Evolutionary conservation across 2,329 filamentous ascomycete genomes (phyloP), one percentile per base, ranked within the genome.

Genomic region (Aspergillus unguis): DNA sequence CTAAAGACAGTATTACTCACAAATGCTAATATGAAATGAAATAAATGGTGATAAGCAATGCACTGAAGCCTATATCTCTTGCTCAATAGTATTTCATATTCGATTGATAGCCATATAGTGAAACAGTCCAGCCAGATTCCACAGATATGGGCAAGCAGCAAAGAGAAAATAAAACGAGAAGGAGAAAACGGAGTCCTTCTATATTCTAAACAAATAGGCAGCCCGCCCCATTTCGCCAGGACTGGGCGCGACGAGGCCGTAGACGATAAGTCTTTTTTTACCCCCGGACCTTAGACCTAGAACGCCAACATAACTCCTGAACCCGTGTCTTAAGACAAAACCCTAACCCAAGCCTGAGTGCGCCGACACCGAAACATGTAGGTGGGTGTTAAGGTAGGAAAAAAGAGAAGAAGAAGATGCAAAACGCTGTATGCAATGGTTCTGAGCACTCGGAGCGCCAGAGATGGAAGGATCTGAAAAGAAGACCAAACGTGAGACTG

Each of bases 271-370:
- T 42, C 29, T 48, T 49, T 49, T 40, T 49, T 49, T 43, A 37
- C 26, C 38, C 47, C 17, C 17, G 17, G 17, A 17, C 17, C 17
- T 17, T 17, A 17, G 9, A 40, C 23, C 31, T 29, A 25, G 44
- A 37, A 49, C 47, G 41, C 47, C 47, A 49, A 44, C 41, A 6
- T 2, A 48, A 49, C 47, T 44, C 47, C 47, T 49, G 41, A 36
- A 48, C n/a, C 28, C 17, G 17, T 17, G 17, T 17, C 17, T 17
- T 17, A 11, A 33, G 45, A 33, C 28, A n/a, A 25, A 41, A 31
- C 7, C 25, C 42, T 43, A 44, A 43, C 29, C 47, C 38, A 48
- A 42, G 40, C 47, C 47, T n/a, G 44, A 37, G 11, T 28, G 47
- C 32, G 40, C 38, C 47, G 17, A 17, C 44, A 23, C 25, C 11